Evolutionary conservation across 305 asterid genomes (phyloP), one percentile per base, ranked within the genome.

Genomic region (Solanum chacoense): DNA sequence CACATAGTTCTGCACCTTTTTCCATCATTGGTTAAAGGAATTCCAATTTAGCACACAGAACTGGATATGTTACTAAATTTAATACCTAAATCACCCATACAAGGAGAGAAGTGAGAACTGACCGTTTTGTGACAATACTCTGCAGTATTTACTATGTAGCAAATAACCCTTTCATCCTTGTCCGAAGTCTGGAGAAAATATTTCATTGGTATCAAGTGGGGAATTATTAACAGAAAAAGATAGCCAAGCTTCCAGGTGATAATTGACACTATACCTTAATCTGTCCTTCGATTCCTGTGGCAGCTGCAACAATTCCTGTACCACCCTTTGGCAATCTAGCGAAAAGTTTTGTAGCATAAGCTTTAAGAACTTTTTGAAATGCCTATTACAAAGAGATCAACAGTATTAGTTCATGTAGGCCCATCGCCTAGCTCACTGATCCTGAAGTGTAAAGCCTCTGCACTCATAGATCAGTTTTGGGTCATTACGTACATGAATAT

Each of bases 271-370:
- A 88, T 90, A 97, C 99, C 96, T 96, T 97, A 90, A 97, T 96
- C 91, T 97, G 99, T 80, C 99, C 99, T 93, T 97, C 99, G 95
- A 96, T 95, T 92, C 99, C 99, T 8, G 99, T 96, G 83, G 99
- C 99, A 89, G 99, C 98, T 87, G 99, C 99, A 91, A 97, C 99
- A 90, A 97, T 93, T 89, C 99, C 99, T 83, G 98, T 93, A 88
- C 99, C 99, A 28, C 98, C 99, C 93, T 95, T 97, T 5, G 99
- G 99, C 93, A 97, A 93, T 92, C 95, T 95, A 38, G 92, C 91
- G 89, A 95, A 95, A 90, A 97, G 98, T 94, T 95, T 97, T 88
- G 98, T 96, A 2, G 98, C 99, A 92, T 97, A 97, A 86, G 98
- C 97, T 91, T 95, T 96, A 91, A 97, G 99, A 89, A 95, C 92